Percentiles rank a stretch among this genome's conserved stretches.
Evolutionary conservation across 768 basidiomycete species (phyloP).

Genomic region (Coprinellus aureogranulatus): DNA sequence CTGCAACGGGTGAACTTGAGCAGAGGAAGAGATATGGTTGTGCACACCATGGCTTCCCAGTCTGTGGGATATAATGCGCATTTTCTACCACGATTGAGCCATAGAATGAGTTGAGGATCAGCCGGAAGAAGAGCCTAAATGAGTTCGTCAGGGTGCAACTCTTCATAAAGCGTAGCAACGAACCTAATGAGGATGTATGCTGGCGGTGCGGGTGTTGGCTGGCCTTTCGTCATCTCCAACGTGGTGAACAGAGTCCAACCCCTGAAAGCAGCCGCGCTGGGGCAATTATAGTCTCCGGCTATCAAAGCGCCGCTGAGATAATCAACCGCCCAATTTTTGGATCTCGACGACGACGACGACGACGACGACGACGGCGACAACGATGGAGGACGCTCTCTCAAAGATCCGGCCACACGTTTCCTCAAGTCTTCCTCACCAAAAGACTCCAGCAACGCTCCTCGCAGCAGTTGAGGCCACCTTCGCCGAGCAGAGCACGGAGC

Average conservation of each 20-base stretch:
- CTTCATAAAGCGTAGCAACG: slow-evolving; percentile 3
- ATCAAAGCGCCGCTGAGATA: not conserved
- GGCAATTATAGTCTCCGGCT: not conserved
- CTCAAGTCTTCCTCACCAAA: slow-evolving; percentile 83
- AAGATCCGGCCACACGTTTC: slow-evolving; percentile 87
- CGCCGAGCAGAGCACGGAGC: slow-evolving; percentile 63
- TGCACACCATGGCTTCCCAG: slow-evolving; percentile 70
- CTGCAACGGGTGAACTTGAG: slow-evolving; percentile 34
- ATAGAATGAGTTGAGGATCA: slow-evolving; percentile 90
- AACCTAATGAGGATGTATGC: slow-evolving; percentile 67
- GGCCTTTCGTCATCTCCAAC: slow-evolving; percentile 27
- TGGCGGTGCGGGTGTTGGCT: slow-evolving; percentile 29
- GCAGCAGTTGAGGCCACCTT: slow-evolving; percentile 81
- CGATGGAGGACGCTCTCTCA: slow-evolving; percentile 65
- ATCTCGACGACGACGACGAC: not conserved
- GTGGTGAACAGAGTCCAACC: too few relatives aligned
- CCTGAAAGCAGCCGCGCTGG: too few relatives aligned
- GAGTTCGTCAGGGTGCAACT: not conserved
- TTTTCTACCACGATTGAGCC: slow-evolving; percentile 86
- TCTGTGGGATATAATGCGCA: slow-evolving; percentile 63
- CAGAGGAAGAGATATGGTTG: not conserved
- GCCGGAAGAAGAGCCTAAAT: slow-evolving; percentile 64
- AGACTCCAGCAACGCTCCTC: slow-evolving; percentile 82
- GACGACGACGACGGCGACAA: not conserved
- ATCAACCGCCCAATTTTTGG: slow-evolving; percentile 2